Percentiles rank a stretch among this genome's conserved stretches.
These are phyloP conservation scores for Cladorrhinum sp. DNA, from an alignment of 2,329 filamentous ascomycete genomes.

Conservation along the genomic window DNA sequence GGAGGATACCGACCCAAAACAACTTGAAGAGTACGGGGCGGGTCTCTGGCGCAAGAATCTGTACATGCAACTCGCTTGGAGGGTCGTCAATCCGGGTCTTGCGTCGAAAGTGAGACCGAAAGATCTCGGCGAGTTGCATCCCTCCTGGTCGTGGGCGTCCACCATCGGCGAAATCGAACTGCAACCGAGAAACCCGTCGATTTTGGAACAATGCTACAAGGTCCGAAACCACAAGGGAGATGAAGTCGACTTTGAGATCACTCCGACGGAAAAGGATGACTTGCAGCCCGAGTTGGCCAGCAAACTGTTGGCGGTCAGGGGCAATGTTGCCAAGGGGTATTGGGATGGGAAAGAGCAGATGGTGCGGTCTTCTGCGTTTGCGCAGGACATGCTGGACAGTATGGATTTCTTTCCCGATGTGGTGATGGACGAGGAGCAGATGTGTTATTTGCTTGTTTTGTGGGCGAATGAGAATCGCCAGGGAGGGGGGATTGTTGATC, in stretches of 20 bases:
- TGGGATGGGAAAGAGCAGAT: background rate
- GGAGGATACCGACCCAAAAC: background rate
- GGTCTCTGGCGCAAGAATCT: slow-evolving; percentile 23
- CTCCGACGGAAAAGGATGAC: background rate
- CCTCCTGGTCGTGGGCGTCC: slow-evolving; percentile 10
- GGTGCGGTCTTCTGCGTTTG: background rate
- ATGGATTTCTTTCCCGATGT: slow-evolving; percentile 2
- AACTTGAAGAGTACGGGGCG: slow-evolving; percentile 11
- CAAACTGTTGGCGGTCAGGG: background rate
- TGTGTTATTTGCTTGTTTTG: background rate
- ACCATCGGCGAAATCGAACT: slow-evolving; percentile 3
- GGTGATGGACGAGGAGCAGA: background rate
- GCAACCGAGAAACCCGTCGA: background rate
- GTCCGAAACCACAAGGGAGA: background rate
- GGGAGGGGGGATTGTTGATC: background rate
- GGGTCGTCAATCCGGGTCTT: slow-evolving; percentile 4
- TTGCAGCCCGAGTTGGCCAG: background rate
- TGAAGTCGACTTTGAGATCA: background rate
- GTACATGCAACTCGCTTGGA: slow-evolving; percentile 24
- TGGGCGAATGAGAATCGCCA: background rate
- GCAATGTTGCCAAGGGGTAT: background rate
- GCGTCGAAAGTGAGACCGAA: background rate
- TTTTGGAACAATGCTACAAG: background rate
- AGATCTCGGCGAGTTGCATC: background rate
- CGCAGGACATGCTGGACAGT: background rate